phyloP scores from a whole-genome alignment of 2,329 filamentous ascomycete genomes.

The Pseudocercospora vitis region DNA sequence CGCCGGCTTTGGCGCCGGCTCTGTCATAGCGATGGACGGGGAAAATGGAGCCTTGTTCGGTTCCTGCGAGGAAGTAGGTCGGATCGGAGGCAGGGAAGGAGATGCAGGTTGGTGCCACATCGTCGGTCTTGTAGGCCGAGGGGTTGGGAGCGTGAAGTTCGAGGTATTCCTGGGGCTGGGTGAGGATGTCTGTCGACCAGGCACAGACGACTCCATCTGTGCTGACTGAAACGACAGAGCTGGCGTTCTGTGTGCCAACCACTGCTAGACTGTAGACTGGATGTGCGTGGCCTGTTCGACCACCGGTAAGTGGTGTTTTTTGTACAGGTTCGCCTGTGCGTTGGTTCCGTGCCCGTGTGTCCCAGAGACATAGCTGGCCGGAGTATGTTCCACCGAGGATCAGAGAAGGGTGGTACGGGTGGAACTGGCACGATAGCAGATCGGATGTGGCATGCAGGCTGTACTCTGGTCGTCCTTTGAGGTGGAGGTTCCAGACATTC shows the following conservation, averaged over 20 bases:
- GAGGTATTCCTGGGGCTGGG: conserved; percentile 90
- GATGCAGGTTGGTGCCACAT: conserved; percentile 90
- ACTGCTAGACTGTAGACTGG: conserved; percentile 95
- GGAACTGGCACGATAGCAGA: conserved; percentile 92
- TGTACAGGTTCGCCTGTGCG: conserved; percentile 75
- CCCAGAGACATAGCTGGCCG: conserved; percentile 94
- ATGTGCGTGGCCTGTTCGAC: conserved; percentile 77
- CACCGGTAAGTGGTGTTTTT: conserved; percentile 92
- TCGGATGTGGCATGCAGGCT: conserved; percentile 96
- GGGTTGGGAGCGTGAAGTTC: conserved; percentile 80
- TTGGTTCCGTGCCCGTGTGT: conserved; percentile 73
- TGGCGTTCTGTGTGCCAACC: conserved; percentile 96
- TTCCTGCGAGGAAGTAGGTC: conserved; percentile 95
- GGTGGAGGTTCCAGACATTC: conserved; percentile 94
- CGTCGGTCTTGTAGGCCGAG: conserved; percentile 74
- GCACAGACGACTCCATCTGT: conserved; percentile 96
- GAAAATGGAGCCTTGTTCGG: conserved; percentile 94
- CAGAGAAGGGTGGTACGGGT: conserved; percentile 95
- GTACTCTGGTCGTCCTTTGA: conserved; percentile 92
- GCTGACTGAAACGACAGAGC: conserved; percentile 96
- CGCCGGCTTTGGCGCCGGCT: conserved; percentile 92
- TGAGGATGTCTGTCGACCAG: conserved; percentile 97
- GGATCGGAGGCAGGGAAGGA: conserved; percentile 93
- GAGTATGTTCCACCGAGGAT: conserved; percentile 96
- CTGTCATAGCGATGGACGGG: conserved; percentile 97